Percentiles rank a stretch among this genome's conserved stretches.
Evolutionary conservation across 2,329 filamentous ascomycete genomes (phyloP).

Genomic region (Fusarium gaditjirri): DNA sequence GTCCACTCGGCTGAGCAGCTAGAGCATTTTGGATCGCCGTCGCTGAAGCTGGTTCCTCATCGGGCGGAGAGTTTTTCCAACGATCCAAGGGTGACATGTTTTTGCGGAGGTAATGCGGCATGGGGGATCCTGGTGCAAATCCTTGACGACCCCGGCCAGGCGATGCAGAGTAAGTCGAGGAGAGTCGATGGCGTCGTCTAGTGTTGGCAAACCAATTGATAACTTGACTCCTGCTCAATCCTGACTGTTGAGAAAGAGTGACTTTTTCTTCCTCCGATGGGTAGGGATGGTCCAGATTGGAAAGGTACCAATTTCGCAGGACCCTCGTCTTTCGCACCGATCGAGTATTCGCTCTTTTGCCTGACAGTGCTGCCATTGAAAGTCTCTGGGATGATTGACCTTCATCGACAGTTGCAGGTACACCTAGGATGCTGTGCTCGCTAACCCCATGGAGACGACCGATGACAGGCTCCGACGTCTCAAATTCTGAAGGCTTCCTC

Average conservation of each 20-base stretch:
- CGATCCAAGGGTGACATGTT: constrained; percentile 59
- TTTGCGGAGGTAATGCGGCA: constrained; percentile 49
- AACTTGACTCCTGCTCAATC: constrained; percentile 57
- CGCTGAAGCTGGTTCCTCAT: constrained; percentile 55
- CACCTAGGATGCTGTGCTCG: constrained; percentile 48
- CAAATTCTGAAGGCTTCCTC: constrained; percentile 57
- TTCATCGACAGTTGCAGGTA: constrained; percentile 13
- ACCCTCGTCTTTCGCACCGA: constrained; percentile 58
- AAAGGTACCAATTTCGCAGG: constrained; percentile 58
- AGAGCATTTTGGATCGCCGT: constrained; percentile 52
- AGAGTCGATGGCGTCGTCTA: constrained; percentile 57
- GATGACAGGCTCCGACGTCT: constrained; percentile 58
- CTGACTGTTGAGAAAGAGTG: constrained; percentile 54
- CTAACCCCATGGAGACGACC: constrained; percentile 60
- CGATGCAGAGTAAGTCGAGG: constrained; percentile 38
- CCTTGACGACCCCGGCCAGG: constrained; percentile 41
- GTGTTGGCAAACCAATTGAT: constrained; percentile 64
- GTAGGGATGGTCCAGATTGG: constrained; percentile 59
- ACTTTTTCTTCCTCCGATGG: constrained; percentile 59
- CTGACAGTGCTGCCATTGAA: constrained; percentile 29
- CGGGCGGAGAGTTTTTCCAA: constrained; percentile 55
- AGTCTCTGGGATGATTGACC: neutral
- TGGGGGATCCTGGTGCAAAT: constrained; percentile 55
- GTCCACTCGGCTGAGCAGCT: constrained; percentile 21
- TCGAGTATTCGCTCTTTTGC: constrained; percentile 51